These are phyloP conservation scores for Penicillium ochrochloron DNA, from an alignment of 495 filamentous ascomycete genomes.

Conservation along the genomic window DNA sequence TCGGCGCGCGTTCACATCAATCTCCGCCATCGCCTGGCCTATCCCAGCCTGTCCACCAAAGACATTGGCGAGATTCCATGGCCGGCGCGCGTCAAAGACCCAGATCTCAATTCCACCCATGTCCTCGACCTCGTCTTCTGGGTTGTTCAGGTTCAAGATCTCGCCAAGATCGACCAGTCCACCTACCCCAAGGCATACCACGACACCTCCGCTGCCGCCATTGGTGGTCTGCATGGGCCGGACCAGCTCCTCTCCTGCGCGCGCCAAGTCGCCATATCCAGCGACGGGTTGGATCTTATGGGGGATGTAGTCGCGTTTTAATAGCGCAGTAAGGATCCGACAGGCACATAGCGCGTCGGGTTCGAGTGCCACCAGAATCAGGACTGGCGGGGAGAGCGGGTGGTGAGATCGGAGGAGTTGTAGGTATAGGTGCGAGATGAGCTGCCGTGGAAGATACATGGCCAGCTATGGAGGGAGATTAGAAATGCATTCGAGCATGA, in stretches of 20 bases:
- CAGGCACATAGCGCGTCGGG: constrained; percentile 95
- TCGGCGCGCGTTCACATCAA: constrained; percentile 57
- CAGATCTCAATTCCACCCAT: constrained; percentile 85
- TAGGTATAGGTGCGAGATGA: constrained; percentile 87
- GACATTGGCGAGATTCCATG: constrained; percentile 94
- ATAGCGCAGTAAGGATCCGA: constrained; percentile 85
- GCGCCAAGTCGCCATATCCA: constrained; percentile 87
- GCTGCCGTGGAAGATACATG: constrained; percentile 94
- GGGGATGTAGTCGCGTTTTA: constrained; percentile 97
- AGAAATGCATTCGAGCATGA: constrained; percentile 31
- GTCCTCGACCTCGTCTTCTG: constrained; percentile 60
- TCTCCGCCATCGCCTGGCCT: constrained; percentile 47
- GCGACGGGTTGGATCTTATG: constrained; percentile 96
- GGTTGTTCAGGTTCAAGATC: constrained; percentile 65
- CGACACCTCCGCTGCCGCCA: constrained; percentile 82
- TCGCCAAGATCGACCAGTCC: constrained; percentile 84
- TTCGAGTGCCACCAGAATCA: constrained; percentile 93
- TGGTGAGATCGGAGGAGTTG: constrained; percentile 82
- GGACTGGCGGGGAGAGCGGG: constrained; percentile 81
- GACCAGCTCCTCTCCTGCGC: constrained; percentile 75
- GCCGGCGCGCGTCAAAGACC: constrained; percentile 87
- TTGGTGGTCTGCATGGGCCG: constrained; percentile 78
- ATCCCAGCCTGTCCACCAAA: constrained; percentile 72
- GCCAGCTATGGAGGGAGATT: constrained; percentile 29
- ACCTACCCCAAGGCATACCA: constrained; percentile 90